Conservation (phyloP, 2,329 filamentous ascomycete species). For the Colletotrichum camelliae region DNA sequence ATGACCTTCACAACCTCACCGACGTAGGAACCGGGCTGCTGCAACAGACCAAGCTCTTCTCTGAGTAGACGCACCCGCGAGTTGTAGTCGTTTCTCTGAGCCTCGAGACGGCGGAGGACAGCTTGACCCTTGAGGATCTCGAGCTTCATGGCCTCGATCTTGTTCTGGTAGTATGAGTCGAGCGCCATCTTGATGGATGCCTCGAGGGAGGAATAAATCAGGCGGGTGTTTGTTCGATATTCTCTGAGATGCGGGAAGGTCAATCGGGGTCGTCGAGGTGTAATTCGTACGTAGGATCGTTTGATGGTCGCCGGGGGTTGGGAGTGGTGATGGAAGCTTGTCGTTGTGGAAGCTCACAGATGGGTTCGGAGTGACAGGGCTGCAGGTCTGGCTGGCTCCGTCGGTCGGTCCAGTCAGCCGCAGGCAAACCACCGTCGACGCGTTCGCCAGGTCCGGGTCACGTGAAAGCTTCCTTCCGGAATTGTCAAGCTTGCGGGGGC, state of each 20-base stretch:
- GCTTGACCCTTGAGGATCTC: slow-evolving; percentile 99
- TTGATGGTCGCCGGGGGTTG: slow-evolving; percentile 7
- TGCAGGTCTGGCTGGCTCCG: slow-evolving; percentile 17
- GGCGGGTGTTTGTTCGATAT: neutral
- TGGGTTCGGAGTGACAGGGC: slow-evolving; percentile 21
- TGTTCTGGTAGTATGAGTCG: slow-evolving; percentile 99
- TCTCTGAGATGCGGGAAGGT: neutral
- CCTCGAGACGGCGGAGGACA: slow-evolving; percentile 91
- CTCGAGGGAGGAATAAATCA: neutral
- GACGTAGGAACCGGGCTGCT: slow-evolving; percentile 97
- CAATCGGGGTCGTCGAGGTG: slow-evolving; percentile 5
- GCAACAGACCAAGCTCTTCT: slow-evolving; percentile 93
- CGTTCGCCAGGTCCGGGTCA: slow-evolving; percentile 11
- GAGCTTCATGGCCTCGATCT: slow-evolving; percentile 99
- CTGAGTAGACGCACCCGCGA: slow-evolving; percentile 92
- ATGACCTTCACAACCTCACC: slow-evolving; percentile 99
- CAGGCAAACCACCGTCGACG: slow-evolving; percentile 25
- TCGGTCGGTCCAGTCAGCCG: slow-evolving; percentile 15
- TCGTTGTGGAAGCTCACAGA: slow-evolving; percentile 21
- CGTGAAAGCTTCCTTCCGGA: slow-evolving; percentile 2
- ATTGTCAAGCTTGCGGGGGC: neutral
- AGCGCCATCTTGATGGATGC: slow-evolving; percentile 81
- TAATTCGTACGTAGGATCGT: slow-evolving; percentile 9
- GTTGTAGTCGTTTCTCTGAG: slow-evolving; percentile 99
- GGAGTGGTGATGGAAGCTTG: slow-evolving; percentile 20